Percentiles rank a stretch among this genome's conserved stretches.
Evolutionary conservation across 768 basidiomycete species (phyloP).

Genomic region (Nidularia pulvinata): DNA sequence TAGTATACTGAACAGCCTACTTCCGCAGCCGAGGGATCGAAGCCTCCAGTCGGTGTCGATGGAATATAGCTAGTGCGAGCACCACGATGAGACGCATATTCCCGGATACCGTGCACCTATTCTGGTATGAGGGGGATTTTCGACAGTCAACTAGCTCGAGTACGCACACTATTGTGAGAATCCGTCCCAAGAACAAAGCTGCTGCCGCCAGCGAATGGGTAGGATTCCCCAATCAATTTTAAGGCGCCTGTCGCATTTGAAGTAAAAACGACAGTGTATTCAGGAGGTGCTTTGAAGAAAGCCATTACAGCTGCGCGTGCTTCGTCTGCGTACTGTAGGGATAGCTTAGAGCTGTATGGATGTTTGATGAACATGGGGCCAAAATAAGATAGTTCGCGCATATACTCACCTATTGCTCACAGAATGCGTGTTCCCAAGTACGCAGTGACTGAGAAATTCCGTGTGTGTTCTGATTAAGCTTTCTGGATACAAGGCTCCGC

Average conservation of each 20-base stretch:
- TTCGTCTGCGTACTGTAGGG: conserved; percentile 62
- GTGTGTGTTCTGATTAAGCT: conserved; percentile 72
- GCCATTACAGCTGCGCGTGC: conserved; percentile 73
- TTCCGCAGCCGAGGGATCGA: conserved; percentile 57
- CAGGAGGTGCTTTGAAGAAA: conserved; percentile 75
- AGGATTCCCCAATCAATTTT: conserved; percentile 83
- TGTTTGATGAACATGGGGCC: conserved; percentile 5
- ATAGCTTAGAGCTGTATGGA: conserved; percentile 64
- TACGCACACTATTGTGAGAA: conserved; percentile 76
- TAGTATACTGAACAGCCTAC: too few species aligned
- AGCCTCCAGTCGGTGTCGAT: conserved; percentile 63
- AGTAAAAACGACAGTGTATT: conserved; percentile 83
- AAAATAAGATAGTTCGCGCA: conserved; percentile 15
- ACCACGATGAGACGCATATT: conserved; percentile 60
- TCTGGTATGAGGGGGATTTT: background rate
- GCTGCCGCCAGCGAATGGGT: conserved; percentile 62
- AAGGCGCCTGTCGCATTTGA: conserved; percentile 79
- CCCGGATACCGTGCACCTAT: conserved; percentile 69
- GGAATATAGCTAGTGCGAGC: conserved; percentile 65
- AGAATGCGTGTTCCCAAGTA: conserved; percentile 86
- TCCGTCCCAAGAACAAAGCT: conserved; percentile 71
- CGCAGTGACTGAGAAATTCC: conserved; percentile 61
- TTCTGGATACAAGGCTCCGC: conserved; percentile 79
- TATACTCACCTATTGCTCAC: conserved; percentile 72
- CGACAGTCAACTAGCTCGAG: background rate